These are phyloP conservation scores for Neocatenulostroma microsporum DNA, from an alignment of 2,329 filamentous ascomycete genomes.

Conservation along the genomic window DNA sequence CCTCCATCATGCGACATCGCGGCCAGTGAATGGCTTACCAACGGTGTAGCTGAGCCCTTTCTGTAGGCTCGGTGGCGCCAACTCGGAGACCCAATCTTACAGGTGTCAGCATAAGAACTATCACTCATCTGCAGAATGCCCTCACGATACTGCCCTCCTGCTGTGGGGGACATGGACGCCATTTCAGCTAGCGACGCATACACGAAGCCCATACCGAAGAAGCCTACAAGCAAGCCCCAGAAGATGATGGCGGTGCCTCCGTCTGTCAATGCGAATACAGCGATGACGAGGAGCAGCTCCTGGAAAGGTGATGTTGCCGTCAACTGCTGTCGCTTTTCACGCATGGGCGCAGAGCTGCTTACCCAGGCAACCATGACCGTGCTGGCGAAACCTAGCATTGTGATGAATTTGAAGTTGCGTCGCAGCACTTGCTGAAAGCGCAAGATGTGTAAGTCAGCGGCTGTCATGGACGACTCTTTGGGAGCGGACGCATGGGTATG, in stretches of 20 bases:
- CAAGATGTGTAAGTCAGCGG: too few species aligned
- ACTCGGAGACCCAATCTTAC: conserved; percentile 22
- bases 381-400: conserved; percentile 24
- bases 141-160: too few species aligned
- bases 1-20: not conserved
- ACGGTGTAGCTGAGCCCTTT: conserved; percentile 19
- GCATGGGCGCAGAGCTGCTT: too few species aligned
- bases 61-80: conserved; percentile 19
- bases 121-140: too few species aligned
- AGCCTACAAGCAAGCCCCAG: conserved; percentile 17
- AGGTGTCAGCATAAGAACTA: too few species aligned
- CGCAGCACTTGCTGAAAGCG: not conserved
- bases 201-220: conserved; percentile 11
- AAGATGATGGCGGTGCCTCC: conserved; percentile 18
- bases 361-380: conserved; percentile 26
- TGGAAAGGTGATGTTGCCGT: too few species aligned
- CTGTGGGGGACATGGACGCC: conserved; percentile 5
- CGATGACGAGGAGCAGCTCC: conserved; percentile 17
- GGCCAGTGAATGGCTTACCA: not conserved
- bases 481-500: not conserved
- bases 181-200: conserved; percentile 18
- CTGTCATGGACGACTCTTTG: conserved; percentile 8
- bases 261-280: conserved; percentile 15
- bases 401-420: conserved; percentile 25
- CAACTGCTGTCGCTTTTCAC: too few species aligned